These are phyloP conservation scores for Ogataea methanolica DNA, from an alignment of 805 yeast species.

Conservation along the genomic window DNA sequence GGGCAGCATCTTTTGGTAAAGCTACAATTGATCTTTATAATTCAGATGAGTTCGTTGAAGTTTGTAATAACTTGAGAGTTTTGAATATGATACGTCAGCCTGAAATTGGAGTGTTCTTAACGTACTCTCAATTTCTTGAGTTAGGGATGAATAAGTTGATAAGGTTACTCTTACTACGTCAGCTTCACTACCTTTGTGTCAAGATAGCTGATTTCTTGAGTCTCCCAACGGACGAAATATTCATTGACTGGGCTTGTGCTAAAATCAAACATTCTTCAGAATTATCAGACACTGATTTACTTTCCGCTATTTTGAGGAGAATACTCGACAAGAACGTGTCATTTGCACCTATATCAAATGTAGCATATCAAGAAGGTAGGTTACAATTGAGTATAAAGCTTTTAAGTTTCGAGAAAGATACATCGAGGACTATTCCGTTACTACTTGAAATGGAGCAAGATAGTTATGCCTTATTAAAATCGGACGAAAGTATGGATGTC, in stretches of 20 bases:
- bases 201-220: conserved; percentile 50
- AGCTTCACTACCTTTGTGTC: conserved; percentile 57
- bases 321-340: conserved; percentile 44
- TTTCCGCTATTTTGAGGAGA: conserved; percentile 42
- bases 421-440: conserved; percentile 56
- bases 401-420: conserved; percentile 63
- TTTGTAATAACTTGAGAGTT: conserved; percentile 57
- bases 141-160: conserved; percentile 58
- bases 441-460: conserved; percentile 69
- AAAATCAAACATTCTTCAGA: conserved; percentile 55
- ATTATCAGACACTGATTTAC: conserved; percentile 55
- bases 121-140: conserved; percentile 46
- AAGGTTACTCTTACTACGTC: conserved; percentile 51
- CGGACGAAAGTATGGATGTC: conserved; percentile 55
- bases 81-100: conserved; percentile 63
- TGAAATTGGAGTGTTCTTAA: conserved; percentile 65
- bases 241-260: conserved; percentile 75
- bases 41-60: conserved; percentile 57
- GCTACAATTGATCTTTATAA: conserved; percentile 50
- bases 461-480: conserved; percentile 61
- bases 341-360: conserved; percentile 52
- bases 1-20: conserved; percentile 87
- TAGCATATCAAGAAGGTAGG: conserved; percentile 82
- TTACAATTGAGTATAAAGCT: conserved; percentile 59
- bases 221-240: conserved; percentile 48